Conservation (phyloP, 73 alveolate species). For the Paramecium caudatum region DNA sequence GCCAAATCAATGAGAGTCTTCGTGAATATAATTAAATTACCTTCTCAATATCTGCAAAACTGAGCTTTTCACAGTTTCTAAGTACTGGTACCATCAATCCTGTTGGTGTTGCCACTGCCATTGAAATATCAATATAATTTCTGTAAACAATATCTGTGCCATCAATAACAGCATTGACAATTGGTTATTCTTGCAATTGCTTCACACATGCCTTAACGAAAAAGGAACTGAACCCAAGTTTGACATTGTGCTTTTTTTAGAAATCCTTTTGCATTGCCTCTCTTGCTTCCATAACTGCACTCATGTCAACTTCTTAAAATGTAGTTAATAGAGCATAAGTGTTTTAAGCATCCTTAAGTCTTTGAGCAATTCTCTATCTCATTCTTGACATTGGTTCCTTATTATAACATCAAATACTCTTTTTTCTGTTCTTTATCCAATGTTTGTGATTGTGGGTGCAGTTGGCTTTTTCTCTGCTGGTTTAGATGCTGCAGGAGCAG, state of each 20-base stretch:
- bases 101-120: slow-evolving; percentile 96
- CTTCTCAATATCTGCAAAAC: slow-evolving; percentile 90
- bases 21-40: slow-evolving; percentile 46
- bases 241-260: slow-evolving; percentile 91
- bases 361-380: slow-evolving; percentile 88
- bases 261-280: slow-evolving; percentile 86
- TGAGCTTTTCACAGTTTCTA: slow-evolving; percentile 84
- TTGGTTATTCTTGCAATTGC: slow-evolving; percentile 81
- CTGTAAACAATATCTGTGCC: slow-evolving; percentile 91
- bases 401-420: slow-evolving; percentile 56
- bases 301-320: slow-evolving; percentile 91
- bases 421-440: slow-evolving; percentile 83
- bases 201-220: slow-evolving; percentile 88
- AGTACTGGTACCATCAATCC: slow-evolving; percentile 96
- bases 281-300: slow-evolving; percentile 90
- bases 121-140: slow-evolving; percentile 91
- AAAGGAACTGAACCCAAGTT: slow-evolving; percentile 93
- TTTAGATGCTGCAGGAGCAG: slow-evolving; percentile 70
- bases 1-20: slow-evolving; percentile 76
- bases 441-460: slow-evolving; percentile 43
- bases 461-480: slow-evolving; percentile 71
- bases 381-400: slow-evolving; percentile 87
- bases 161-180: slow-evolving; percentile 88
- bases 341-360: slow-evolving; percentile 92
- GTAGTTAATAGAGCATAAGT: slow-evolving; percentile 93